Conservation (phyloP, 2,329 filamentous ascomycete species). For the Thermomyces lanuginosus region DNA sequence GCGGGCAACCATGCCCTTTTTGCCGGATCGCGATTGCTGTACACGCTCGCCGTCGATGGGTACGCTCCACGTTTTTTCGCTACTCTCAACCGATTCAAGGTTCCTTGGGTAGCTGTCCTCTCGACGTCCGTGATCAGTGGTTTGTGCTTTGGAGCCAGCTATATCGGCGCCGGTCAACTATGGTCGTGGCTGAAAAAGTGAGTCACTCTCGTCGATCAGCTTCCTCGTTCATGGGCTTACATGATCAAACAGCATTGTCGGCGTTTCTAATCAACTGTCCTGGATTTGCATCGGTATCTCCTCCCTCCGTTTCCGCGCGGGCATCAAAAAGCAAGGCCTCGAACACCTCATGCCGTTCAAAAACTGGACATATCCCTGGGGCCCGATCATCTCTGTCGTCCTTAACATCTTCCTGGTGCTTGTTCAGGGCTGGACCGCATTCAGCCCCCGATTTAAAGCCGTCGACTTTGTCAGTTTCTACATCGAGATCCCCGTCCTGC, state of each 20-base stretch:
- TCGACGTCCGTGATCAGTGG: conserved; percentile 38
- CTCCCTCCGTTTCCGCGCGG: conserved; percentile 48
- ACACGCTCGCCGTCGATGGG: conserved; percentile 37
- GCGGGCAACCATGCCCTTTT: conserved; percentile 45
- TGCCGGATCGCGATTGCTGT: conserved; percentile 41
- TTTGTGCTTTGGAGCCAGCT: conserved; percentile 48
- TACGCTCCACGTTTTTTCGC: conserved; percentile 43
- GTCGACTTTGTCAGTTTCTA: conserved; percentile 50
- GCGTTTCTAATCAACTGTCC: conserved; percentile 50
- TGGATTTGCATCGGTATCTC: conserved; percentile 48
- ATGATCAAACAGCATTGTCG: conserved; percentile 35
- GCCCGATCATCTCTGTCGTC: conserved; percentile 40
- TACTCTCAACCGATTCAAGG: conserved; percentile 32
- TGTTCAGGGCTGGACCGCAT: conserved; percentile 44
- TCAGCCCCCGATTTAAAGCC: conserved; percentile 41
- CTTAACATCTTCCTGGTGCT: conserved; percentile 45
- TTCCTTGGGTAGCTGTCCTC: conserved; percentile 40
- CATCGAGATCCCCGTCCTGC: conserved; percentile 45
- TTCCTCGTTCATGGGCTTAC: conserved; percentile 1
- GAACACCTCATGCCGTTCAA: conserved; percentile 47
- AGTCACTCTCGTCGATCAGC: conserved; percentile 7
- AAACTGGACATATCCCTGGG: conserved; percentile 51
- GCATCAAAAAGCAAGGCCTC: conserved; percentile 40
- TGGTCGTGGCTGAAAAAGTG: conserved; percentile 53
- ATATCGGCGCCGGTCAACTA: conserved; percentile 47